Evolutionary conservation across 371 early-diverging fungal genomes (phyloP).

Genomic region (Synchytrium microbalum): DNA sequence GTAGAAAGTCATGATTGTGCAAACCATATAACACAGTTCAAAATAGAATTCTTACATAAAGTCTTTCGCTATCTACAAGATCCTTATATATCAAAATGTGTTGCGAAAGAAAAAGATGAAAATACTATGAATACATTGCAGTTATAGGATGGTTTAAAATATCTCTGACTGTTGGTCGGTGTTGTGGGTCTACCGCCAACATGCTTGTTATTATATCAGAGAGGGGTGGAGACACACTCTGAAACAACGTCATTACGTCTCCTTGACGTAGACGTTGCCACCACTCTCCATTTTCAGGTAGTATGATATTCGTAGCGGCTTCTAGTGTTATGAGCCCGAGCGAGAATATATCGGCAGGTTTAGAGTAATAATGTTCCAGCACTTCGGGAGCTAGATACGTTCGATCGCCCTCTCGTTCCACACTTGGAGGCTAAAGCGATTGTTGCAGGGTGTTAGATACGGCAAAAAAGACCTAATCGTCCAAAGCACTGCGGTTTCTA

Average conservation of each 20-base stretch:
- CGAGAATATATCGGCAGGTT: slow-evolving; percentile 86
- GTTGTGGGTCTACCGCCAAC: slow-evolving; percentile 48
- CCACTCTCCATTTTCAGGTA: slow-evolving; percentile 77
- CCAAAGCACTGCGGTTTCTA: too few relatives aligned
- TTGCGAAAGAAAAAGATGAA: neutral
- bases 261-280: slow-evolving; percentile 78
- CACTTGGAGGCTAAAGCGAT: slow-evolving; percentile 23
- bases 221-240: slow-evolving; percentile 32
- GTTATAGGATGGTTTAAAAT: slow-evolving; percentile 35
- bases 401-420: slow-evolving; percentile 87
- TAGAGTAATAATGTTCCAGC: slow-evolving; percentile 60
- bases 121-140: neutral
- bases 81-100: neutral
- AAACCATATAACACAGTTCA: neutral
- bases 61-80: neutral
- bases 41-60: neutral
- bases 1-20: slow-evolving; percentile 28
- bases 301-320: slow-evolving; percentile 64
- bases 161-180: slow-evolving; percentile 47
- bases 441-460: slow-evolving; percentile 2
- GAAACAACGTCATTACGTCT: slow-evolving; percentile 49
- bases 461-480: slow-evolving; percentile 11
- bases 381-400: slow-evolving; percentile 94
- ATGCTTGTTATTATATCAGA: slow-evolving; percentile 53
- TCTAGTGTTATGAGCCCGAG: slow-evolving; percentile 88